Percentiles rank a stretch among this genome's conserved stretches.
These are phyloP conservation scores for Niveomyces coronatus DNA, from an alignment of 2,329 filamentous ascomycete species.

Conservation along the genomic window DNA sequence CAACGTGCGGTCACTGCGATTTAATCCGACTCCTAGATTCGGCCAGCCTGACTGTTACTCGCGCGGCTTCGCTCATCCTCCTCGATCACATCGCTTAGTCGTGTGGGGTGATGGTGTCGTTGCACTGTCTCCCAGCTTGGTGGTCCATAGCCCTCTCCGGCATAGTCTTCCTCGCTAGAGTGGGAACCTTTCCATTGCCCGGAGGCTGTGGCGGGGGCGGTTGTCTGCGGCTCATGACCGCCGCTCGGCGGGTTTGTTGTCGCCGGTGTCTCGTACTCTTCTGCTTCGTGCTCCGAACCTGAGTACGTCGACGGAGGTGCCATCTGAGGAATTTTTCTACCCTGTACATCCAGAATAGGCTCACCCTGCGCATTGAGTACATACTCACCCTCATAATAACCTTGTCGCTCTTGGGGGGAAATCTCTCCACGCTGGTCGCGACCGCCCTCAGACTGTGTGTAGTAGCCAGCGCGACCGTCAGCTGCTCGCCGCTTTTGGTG, in stretches of 20 bases:
- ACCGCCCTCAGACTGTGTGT: slow-evolving; percentile 6
- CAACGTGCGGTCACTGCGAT: neutral
- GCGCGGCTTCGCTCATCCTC: slow-evolving; percentile 73
- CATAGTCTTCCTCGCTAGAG: slow-evolving; percentile 47
- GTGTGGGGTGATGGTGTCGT: slow-evolving; percentile 76
- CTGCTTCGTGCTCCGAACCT: slow-evolving; percentile 41
- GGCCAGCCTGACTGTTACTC: slow-evolving; percentile 54
- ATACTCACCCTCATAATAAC: slow-evolving; percentile 51
- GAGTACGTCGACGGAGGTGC: slow-evolving; percentile 33
- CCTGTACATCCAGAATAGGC: slow-evolving; percentile 50
- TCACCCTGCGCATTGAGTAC: slow-evolving; percentile 51
- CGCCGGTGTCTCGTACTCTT: slow-evolving; percentile 47
- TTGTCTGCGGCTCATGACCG: slow-evolving; percentile 21
- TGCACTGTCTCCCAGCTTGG: slow-evolving; percentile 68
- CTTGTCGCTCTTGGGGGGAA: neutral
- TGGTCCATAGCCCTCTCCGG: slow-evolving; percentile 53
- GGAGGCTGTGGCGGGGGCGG: slow-evolving; percentile 16
- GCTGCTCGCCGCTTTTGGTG: slow-evolving; percentile 2
- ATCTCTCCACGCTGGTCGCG: slow-evolving; percentile 8
- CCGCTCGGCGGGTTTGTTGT: slow-evolving; percentile 31
- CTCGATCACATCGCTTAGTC: slow-evolving; percentile 79
- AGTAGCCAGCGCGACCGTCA: neutral
- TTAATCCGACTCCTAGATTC: slow-evolving; percentile 16
- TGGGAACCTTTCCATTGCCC: slow-evolving; percentile 34
- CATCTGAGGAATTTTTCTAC: slow-evolving; percentile 46